Evolutionary conservation across 345 rosid genomes (phyloP).

Genomic region (Eucalyptus melliodora): DNA sequence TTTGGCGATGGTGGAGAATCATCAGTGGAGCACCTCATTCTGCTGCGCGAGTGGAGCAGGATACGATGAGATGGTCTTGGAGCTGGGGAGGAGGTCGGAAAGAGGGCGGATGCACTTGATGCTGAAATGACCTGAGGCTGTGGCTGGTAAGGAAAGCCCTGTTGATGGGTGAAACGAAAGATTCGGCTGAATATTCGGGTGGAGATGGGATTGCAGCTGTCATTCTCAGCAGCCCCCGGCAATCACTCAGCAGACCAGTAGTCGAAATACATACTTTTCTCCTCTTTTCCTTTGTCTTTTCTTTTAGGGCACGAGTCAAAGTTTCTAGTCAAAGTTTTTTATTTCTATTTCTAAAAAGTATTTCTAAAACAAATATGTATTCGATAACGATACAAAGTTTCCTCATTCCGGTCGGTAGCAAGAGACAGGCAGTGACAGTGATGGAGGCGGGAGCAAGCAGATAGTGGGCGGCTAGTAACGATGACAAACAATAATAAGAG

Average conservation of each 20-base stretch:
- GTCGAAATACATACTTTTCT: neutral
- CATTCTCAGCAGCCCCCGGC: neutral
- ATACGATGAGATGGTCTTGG: neutral
- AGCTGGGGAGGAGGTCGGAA: neutral
- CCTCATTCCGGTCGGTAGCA: too few species aligned
- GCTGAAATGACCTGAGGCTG: neutral
- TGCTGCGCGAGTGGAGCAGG: neutral
- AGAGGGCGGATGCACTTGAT: neutral
- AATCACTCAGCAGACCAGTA: neutral
- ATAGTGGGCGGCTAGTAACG: fast-evolving
- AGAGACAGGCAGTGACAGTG: too few species aligned
- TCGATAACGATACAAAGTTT: fast-evolving
- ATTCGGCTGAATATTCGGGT: neutral
- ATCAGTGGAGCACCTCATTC: neutral
- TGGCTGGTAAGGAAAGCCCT: neutral
- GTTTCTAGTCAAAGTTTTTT: too few species aligned
- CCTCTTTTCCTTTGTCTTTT: neutral
- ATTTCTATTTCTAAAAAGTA: too few species aligned
- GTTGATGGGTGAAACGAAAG: neutral
- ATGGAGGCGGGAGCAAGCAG: fast-evolving
- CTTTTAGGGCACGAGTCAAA: neutral
- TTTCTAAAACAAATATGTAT: too few species aligned
- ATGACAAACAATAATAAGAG: fast-evolving
- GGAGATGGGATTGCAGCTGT: neutral
- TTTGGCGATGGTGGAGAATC: neutral